Conservation (phyloP, 129 eudicot species). For the Flaveria linearis region DNA sequence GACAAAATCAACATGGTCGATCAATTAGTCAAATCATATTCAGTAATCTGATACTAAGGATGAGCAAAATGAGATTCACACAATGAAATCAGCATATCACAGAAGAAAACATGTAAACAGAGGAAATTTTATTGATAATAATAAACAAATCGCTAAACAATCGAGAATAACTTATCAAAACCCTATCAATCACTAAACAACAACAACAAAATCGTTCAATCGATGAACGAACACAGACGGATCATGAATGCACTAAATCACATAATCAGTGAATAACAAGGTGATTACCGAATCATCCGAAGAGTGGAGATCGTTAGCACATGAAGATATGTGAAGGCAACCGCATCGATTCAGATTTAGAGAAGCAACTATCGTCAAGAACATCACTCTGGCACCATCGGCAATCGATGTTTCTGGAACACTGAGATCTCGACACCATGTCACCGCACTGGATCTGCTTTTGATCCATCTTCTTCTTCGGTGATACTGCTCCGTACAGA, state of each 20-base stretch:
- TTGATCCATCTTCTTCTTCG: constrained; percentile 18
- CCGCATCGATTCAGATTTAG: constrained; percentile 57
- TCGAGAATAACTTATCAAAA: neutral
- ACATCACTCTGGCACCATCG: constrained; percentile 69
- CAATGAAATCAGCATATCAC: neutral
- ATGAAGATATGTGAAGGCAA: constrained; percentile 70
- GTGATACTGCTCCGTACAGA: neutral
- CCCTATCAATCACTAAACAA: neutral
- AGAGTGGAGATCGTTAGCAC: constrained; percentile 28
- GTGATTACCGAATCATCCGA: neutral
- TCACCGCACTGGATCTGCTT: constrained; percentile 43
- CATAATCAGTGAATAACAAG: neutral
- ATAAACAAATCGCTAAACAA: too few species aligned
- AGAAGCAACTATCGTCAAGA: constrained; percentile 62
- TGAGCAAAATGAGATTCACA: neutral
- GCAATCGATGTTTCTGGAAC: constrained; percentile 43
- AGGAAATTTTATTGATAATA: too few species aligned
- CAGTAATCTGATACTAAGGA: neutral
- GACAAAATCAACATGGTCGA: too few species aligned
- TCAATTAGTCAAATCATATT: neutral
- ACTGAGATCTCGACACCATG: constrained; percentile 47
- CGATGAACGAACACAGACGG: neutral
- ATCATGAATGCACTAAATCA: neutral
- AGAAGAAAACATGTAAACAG: too few species aligned
- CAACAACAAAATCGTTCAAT: neutral